Percentiles rank a stretch among this genome's conserved stretches.
Conservation (phyloP, 73 alveolate species). For the Blepharisma stoltei region DNA sequence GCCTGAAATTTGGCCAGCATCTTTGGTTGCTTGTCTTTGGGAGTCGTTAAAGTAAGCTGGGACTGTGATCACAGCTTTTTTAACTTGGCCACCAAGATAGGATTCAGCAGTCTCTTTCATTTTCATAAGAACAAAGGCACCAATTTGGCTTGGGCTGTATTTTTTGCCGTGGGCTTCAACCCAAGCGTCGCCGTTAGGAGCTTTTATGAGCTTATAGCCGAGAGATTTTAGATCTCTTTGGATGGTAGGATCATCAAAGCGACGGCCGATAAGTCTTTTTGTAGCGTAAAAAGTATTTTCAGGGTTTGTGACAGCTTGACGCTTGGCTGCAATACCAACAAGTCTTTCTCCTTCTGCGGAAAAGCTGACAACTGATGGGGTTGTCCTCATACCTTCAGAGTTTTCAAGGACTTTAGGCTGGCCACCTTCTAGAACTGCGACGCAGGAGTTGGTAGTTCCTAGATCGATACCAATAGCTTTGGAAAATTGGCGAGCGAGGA, state of each 20-base stretch:
- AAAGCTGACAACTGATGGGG: slow-evolving; percentile 75
- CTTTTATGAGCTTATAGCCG: slow-evolving; percentile 58
- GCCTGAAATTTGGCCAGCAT: slow-evolving; percentile 92
- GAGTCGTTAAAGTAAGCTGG: slow-evolving; percentile 94
- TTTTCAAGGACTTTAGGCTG: slow-evolving; percentile 58
- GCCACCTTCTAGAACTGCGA: slow-evolving; percentile 56
- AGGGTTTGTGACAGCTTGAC: slow-evolving; percentile 67
- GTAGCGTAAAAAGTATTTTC: slow-evolving; percentile 73
- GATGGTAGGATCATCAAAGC: slow-evolving; percentile 53
- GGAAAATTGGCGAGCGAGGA: neutral
- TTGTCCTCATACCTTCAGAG: slow-evolving; percentile 74
- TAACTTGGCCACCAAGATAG: slow-evolving; percentile 68
- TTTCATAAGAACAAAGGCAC: slow-evolving; percentile 62
- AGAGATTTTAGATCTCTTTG: slow-evolving; percentile 56
- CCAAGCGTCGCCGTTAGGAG: slow-evolving; percentile 47
- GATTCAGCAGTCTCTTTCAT: slow-evolving; percentile 85
- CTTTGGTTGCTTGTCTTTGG: slow-evolving; percentile 95
- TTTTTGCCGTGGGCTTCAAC: slow-evolving; percentile 24
- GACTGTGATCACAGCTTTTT: slow-evolving; percentile 86
- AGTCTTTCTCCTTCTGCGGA: slow-evolving; percentile 40
- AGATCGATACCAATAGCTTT: slow-evolving; percentile 74
- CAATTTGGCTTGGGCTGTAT: slow-evolving; percentile 22
- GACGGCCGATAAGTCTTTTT: slow-evolving; percentile 73
- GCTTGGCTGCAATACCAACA: slow-evolving; percentile 62
- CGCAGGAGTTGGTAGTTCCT: slow-evolving; percentile 81